phyloP scores from a whole-genome alignment of 2,329 filamentous ascomycete species.

The Penicillium olsonii region DNA sequence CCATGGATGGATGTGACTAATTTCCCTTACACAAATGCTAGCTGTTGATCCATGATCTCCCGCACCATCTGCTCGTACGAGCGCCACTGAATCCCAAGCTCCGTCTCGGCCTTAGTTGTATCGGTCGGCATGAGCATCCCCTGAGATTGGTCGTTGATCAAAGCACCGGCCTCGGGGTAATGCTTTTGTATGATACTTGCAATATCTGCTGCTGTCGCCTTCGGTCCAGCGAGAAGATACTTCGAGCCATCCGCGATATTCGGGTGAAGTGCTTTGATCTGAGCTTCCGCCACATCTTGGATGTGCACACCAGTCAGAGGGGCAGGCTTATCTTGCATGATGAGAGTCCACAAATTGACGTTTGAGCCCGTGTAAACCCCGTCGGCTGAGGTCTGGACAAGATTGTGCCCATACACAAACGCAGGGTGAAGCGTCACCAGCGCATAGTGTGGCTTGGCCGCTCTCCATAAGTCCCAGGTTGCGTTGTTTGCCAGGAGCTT shows the following conservation, averaged over 20 bases:
- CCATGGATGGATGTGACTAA: neutral
- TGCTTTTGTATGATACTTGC: constrained; percentile 12
- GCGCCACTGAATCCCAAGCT: constrained; percentile 26
- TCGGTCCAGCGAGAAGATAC: constrained; percentile 18
- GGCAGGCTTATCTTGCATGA: constrained; percentile 16
- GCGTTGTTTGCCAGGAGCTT: constrained; percentile 28
- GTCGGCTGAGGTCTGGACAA: constrained; percentile 19
- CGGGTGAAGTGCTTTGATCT: constrained; percentile 23
- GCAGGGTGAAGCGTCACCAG: constrained; percentile 26
- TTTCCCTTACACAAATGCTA: constrained; percentile 8
- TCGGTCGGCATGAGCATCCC: constrained; percentile 9
- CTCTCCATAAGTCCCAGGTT: constrained; percentile 20
- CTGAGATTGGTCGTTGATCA: constrained; percentile 7
- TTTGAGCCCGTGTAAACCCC: constrained; percentile 15
- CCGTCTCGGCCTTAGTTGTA: constrained; percentile 20
- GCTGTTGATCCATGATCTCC: constrained; percentile 26
- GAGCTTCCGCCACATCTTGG: constrained; percentile 29
- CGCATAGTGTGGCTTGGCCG: constrained; percentile 18
- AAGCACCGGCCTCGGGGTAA: constrained; percentile 17
- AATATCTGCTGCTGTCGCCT: constrained; percentile 16
- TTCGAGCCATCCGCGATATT: constrained; percentile 21
- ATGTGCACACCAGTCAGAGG: constrained; percentile 22
- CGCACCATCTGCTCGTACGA: constrained; percentile 20
- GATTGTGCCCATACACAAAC: constrained; percentile 26
- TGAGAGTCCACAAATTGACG: constrained; percentile 12